Percentiles rank a stretch among this genome's conserved stretches.
Evolutionary conservation across 371 early-diverging fungal genomes (phyloP).

Genomic region (Capillidium rhysosporum): DNA sequence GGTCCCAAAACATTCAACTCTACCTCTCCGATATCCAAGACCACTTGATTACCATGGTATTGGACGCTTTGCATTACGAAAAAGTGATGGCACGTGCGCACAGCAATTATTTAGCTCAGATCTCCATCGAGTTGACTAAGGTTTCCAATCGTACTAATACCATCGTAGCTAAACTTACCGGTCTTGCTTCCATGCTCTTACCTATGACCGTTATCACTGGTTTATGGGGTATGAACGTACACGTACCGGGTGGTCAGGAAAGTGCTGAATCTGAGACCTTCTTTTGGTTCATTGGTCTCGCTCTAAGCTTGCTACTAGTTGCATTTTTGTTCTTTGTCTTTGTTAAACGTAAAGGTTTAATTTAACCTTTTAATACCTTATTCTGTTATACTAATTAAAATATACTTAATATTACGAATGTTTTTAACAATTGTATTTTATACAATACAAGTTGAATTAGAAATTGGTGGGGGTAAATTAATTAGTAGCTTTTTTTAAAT

Average conservation of each 20-base stretch:
- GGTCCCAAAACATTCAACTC: slow-evolving; percentile 24
- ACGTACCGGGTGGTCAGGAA: slow-evolving; percentile 47
- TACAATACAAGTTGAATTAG: too few relatives aligned
- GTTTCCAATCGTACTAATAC: slow-evolving; percentile 82
- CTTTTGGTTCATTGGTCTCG: slow-evolving; percentile 34
- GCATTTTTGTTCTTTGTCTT: too few relatives aligned
- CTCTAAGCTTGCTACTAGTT: too few relatives aligned
- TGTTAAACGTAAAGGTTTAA: too few relatives aligned
- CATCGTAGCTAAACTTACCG: slow-evolving; percentile 78
- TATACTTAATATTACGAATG: too few relatives aligned
- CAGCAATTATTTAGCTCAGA: slow-evolving; percentile 88
- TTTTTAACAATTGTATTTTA: too few relatives aligned
- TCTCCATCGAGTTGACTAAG: slow-evolving; percentile 86
- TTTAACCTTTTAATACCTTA: too few relatives aligned
- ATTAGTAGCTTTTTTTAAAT: too few relatives aligned
- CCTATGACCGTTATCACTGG: slow-evolving; percentile 80
- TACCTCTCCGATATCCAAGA: slow-evolving; percentile 92
- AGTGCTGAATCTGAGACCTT: slow-evolving; percentile 18
- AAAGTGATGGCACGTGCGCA: slow-evolving; percentile 77
- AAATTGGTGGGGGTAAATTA: too few relatives aligned
- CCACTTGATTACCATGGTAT: slow-evolving; percentile 86
- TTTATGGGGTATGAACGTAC: slow-evolving; percentile 63
- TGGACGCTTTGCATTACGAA: slow-evolving; percentile 78
- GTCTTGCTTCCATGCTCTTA: slow-evolving; percentile 75
- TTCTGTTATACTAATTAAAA: too few relatives aligned